Evolutionary conservation across 495 filamentous ascomycete species (phyloP), one percentile per base, ranked within the genome.

Genomic region (Penicillium waksmanii): DNA sequence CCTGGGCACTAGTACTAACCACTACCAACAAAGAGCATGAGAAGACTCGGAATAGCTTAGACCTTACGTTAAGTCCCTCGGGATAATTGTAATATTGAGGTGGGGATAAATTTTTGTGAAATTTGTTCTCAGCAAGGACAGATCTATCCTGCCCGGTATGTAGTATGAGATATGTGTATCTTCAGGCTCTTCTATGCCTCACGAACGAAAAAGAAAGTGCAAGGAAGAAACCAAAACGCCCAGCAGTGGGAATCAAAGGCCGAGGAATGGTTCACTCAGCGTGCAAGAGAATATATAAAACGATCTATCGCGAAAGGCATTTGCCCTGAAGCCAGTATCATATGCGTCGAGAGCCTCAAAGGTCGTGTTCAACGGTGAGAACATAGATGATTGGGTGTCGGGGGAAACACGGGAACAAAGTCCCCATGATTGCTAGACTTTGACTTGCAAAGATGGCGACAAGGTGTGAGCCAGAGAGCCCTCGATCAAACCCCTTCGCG

Each of bases 161-260:
- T 61, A 50, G 46, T 50, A 25, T 40, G 51, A n/a, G 57, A 27
- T 65, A 63, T 65, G 54, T 35, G 40, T 52, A 40, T 64, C 51
- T 59, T 54, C 53, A 51, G 33, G n/a, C 38, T 57, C 57, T 58
- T 51, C 38, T 67, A 59, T 60, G 58, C 60, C 59, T 62, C 15
- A 19, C 42, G n/a, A 57, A 55, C 43, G 35, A 19, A 42, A 56
- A 42, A 38, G 33, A 44, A 33, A 56, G 33, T 31, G 27, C 27
- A 9, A 15, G 54, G 5, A 27, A 50, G 23, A 12, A 19, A 15
- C 51, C 46, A 34, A 7, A 64, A 70, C 65, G 65, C 67, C 42
- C 62, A 65, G 55, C 40, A 33, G 49, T 57, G 58, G 64, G 51
- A 63, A 66, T 66, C 63, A 62, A 38, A 33, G 11, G 21, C 46